phyloP scores from a whole-genome alignment of 2,329 filamentous ascomycete genomes.

The Ophiostoma populinum region DNA sequence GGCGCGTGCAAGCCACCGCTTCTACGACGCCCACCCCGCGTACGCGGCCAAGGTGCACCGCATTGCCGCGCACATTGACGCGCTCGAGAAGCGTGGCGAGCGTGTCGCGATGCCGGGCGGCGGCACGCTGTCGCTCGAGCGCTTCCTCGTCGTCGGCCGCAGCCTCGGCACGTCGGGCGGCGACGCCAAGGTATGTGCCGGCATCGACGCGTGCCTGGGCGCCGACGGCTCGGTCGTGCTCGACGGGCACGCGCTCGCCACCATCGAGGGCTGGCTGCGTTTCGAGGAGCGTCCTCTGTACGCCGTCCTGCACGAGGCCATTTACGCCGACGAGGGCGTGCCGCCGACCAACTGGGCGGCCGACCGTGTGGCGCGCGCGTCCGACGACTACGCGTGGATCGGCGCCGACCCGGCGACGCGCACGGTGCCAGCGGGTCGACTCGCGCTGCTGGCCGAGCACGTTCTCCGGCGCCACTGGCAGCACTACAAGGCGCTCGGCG shows the following conservation, averaged over 20 bases:
- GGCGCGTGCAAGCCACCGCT: constrained; percentile 39
- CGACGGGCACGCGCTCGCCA: not conserved
- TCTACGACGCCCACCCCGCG: constrained; percentile 48
- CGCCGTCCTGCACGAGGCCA: constrained; percentile 12
- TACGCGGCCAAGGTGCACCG: constrained; percentile 37
- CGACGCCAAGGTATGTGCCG: not conserved
- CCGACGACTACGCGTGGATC: constrained; percentile 10
- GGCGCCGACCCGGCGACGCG: not conserved
- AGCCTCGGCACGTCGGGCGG: constrained; percentile 10
- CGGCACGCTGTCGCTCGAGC: constrained; percentile 6
- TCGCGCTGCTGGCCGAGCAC: constrained; percentile 12
- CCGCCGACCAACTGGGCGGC: constrained; percentile 10
- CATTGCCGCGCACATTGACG: constrained; percentile 1
- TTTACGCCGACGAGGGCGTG: constrained; percentile 8
- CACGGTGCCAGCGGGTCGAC: not conserved
- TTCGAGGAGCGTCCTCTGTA: constrained; percentile 13
- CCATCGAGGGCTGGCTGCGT: constrained; percentile 8
- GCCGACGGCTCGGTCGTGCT: not conserved
- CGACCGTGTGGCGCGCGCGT: not conserved
- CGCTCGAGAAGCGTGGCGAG: not conserved
- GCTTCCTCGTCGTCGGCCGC: constrained; percentile 12
- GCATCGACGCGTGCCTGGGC: not conserved
- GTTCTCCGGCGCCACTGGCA: constrained; percentile 13
- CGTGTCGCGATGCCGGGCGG: constrained; percentile 2
- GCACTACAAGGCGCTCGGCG: constrained; percentile 8